These are phyloP conservation scores for Phytophthora syringae DNA, from an alignment of 352 stramenopile genomes.

Conservation along the genomic window DNA sequence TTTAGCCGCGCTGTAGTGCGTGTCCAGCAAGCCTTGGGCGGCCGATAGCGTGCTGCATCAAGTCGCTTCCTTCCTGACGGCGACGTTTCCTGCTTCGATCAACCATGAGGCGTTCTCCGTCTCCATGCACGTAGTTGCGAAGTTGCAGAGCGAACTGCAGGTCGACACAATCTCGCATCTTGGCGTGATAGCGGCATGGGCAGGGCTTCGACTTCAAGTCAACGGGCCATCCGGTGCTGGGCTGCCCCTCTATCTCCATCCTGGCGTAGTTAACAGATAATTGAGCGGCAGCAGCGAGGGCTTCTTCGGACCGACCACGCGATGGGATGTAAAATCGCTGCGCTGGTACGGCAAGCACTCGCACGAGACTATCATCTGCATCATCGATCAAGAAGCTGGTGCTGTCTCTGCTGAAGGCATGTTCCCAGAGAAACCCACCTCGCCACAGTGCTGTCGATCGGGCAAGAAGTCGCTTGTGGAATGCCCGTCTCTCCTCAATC, in stretches of 20 bases:
- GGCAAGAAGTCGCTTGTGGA: not conserved
- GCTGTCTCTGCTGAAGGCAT: not conserved
- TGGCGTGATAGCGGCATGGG: not conserved
- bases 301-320: not conserved
- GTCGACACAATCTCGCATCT: not conserved
- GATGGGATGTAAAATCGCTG: not conserved
- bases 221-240: not conserved
- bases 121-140: not conserved
- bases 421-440: not conserved
- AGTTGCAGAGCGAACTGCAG: not conserved
- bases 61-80: not conserved
- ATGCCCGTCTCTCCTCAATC: not conserved
- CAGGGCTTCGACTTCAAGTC: not conserved
- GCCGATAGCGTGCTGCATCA: not conserved
- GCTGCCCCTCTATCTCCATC: constrained; percentile 3
- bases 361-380: not conserved
- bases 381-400: constrained; percentile 5
- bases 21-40: not conserved
- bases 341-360: not conserved
- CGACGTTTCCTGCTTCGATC: constrained; percentile 1
- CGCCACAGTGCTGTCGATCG: not conserved
- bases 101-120: not conserved
- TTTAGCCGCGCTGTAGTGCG: not conserved
- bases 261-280: constrained; percentile 1
- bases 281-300: constrained; percentile 1